Evolutionary conservation across 192 early-diverging fungal species (phyloP), one percentile per base, ranked within the genome.

Genomic region (Coemansia sp.): DNA sequence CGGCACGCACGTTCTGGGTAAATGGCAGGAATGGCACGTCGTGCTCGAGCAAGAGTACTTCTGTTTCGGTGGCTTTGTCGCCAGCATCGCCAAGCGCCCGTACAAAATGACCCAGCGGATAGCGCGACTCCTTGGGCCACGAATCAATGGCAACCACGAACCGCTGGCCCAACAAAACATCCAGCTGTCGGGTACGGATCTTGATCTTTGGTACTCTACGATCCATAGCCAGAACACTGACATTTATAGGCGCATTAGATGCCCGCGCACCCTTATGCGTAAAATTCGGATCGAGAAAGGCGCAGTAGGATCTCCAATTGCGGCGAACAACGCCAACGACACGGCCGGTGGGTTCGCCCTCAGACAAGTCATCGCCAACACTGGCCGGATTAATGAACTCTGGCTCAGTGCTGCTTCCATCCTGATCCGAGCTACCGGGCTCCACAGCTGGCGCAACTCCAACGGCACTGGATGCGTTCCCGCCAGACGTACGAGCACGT

Each of bases 11-110:
- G 30, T 91, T 90, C 34, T 88, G 84, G 5, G 95, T 92, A 72
- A 99, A 99, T 23, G 94, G 93, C 65, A 93, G 91, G 79, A 91
- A 96, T 0, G 95, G 95, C 7, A 98, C 95, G 72, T 96, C 95
- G 73, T 98, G 94, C 81, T 99, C 97, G 57, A 98, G 85, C 66
- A 99, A 69, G 33, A 99, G 85, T 21, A 99, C 95, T 68, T 99
- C 94, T 0, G 96, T 99, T 72, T 99, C 97, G 0, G 97, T 97
- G 9, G 87, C 89, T 72, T 90, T 87, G 77, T 98, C 96, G n/a
- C 94, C 95, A 43, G 97, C 93, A n/a, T 89, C 85, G 51, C 97
- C 97, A 61, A 99, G 73, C 0, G 89, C 86, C 35, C 90, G 86
- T 33, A 99, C 94, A 84, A 95, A 99, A 70, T 99, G 97, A 26